phyloP scores from a whole-genome alignment of 768 basidiomycete species.

The Sporobolomyces roseus region DNA sequence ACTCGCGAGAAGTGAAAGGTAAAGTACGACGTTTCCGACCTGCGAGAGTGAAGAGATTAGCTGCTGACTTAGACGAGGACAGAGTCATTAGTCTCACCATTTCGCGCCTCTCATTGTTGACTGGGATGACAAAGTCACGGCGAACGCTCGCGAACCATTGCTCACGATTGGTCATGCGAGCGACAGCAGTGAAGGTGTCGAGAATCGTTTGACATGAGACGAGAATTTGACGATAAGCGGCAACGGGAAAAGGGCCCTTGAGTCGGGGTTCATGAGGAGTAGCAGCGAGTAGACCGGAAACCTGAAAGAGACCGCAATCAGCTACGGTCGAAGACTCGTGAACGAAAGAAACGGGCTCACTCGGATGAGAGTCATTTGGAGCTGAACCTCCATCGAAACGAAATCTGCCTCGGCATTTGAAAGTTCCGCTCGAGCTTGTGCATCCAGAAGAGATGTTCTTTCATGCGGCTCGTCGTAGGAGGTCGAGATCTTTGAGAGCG shows the following conservation, averaged over 20 bases:
- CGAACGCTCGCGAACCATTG: conserved; percentile 72
- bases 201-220: conserved; percentile 62
- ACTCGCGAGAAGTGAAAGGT: conserved; percentile 72
- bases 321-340: background rate
- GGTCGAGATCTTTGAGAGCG: conserved; percentile 2
- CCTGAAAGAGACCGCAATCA: conserved; percentile 52
- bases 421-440: conserved; percentile 13
- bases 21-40: conserved; percentile 85
- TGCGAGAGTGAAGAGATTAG: too few relatives aligned
- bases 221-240: conserved; percentile 63
- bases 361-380: conserved; percentile 80
- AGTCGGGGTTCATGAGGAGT: conserved; percentile 88
- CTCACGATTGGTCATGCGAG: conserved; percentile 91
- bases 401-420: conserved; percentile 24
- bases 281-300: conserved; percentile 78
- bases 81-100: too few relatives aligned
- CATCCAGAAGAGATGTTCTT: conserved; percentile 16
- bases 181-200: conserved; percentile 88
- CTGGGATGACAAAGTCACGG: conserved; percentile 82
- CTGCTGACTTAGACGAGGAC: too few relatives aligned
- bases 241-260: conserved; percentile 89
- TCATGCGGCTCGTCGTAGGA: conserved; percentile 5
- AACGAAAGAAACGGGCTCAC: conserved; percentile 28
- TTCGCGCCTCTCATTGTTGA: conserved; percentile 80
- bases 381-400: conserved; percentile 67